Conservation (phyloP, 805 yeast genomes). For the Pichia exigua region DNA sequence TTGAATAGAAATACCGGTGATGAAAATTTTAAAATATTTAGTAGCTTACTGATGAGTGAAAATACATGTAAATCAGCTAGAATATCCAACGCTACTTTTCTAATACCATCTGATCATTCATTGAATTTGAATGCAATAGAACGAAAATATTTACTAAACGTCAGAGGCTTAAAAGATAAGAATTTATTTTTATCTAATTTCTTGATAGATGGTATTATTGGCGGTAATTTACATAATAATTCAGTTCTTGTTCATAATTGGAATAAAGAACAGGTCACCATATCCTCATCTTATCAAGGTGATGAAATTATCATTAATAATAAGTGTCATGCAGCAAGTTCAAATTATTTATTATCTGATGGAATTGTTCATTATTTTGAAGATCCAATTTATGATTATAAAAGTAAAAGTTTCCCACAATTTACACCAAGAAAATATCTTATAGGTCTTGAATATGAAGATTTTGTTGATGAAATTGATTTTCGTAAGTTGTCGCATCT, state of each 20-base stretch:
- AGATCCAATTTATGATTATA: constrained; percentile 18
- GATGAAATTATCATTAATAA: constrained; percentile 30
- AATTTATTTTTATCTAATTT: constrained; percentile 24
- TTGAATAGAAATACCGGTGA: constrained; percentile 13
- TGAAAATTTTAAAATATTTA: constrained; percentile 14
- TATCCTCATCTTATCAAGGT: constrained; percentile 27
- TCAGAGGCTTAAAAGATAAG: constrained; percentile 27
- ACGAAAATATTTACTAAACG: constrained; percentile 32
- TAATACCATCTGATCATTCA: constrained; percentile 41
- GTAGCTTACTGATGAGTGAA: constrained; percentile 12
- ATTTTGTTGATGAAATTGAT: constrained; percentile 62
- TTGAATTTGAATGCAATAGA: constrained; percentile 32
- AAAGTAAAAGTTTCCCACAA: constrained; percentile 15
- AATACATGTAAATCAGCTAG: constrained; percentile 16
- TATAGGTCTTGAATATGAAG: constrained; percentile 49
- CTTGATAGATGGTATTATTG: constrained; percentile 35
- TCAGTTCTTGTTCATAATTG: constrained; percentile 18
- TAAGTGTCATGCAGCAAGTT: constrained; percentile 23
- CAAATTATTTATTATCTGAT: constrained; percentile 38
- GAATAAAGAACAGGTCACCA: constrained; percentile 19
- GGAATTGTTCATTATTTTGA: constrained; percentile 46
- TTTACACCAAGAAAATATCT: constrained; percentile 53
- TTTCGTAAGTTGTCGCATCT: constrained; percentile 49
- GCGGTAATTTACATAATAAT: constrained; percentile 31
- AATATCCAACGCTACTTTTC: constrained; percentile 32